phyloP scores from a whole-genome alignment of 495 filamentous ascomycete genomes.

The Daldinia decipiens region DNA sequence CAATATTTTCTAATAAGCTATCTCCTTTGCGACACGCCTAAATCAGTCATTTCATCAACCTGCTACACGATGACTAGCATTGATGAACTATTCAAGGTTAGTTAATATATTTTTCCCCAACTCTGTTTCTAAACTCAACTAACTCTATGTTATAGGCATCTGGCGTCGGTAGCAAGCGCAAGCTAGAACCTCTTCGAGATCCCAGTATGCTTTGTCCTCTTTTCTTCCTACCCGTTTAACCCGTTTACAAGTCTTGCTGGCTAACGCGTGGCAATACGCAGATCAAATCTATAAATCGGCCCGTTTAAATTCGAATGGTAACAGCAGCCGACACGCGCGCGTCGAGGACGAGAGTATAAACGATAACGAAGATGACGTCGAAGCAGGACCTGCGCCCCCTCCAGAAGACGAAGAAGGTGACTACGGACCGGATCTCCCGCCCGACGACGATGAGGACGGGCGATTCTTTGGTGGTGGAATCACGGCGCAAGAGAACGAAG shows the following conservation, averaged over 20 bases:
- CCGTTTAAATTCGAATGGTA: constrained; percentile 69
- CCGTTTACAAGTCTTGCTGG: constrained; percentile 4
- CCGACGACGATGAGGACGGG: constrained; percentile 81
- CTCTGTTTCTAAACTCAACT: background rate
- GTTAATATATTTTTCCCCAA: background rate
- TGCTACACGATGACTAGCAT: constrained; percentile 73
- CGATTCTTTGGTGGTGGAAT: constrained; percentile 96
- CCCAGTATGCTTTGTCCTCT: constrained; percentile 65
- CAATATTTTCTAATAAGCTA: background rate
- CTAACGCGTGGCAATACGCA: constrained; percentile 44
- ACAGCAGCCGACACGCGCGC: constrained; percentile 49
- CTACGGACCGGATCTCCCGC: constrained; percentile 76
- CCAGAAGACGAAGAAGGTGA: constrained; percentile 57
- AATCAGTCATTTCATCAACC: background rate
- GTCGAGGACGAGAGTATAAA: constrained; percentile 63
- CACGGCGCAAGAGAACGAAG: constrained; percentile 78
- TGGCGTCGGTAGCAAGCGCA: constrained; percentile 72
- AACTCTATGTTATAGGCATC: constrained; percentile 56
- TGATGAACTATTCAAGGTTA: constrained; percentile 87
- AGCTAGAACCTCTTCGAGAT: constrained; percentile 75
- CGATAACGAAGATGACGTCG: constrained; percentile 66
- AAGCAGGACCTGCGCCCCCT: constrained; percentile 58
- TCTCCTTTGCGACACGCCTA: constrained; percentile 1
- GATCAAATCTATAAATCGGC: constrained; percentile 88
- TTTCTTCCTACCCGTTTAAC: constrained; percentile 9